These are phyloP conservation scores for Fusarium illudens DNA, from an alignment of 2,329 filamentous ascomycete species.

Conservation along the genomic window DNA sequence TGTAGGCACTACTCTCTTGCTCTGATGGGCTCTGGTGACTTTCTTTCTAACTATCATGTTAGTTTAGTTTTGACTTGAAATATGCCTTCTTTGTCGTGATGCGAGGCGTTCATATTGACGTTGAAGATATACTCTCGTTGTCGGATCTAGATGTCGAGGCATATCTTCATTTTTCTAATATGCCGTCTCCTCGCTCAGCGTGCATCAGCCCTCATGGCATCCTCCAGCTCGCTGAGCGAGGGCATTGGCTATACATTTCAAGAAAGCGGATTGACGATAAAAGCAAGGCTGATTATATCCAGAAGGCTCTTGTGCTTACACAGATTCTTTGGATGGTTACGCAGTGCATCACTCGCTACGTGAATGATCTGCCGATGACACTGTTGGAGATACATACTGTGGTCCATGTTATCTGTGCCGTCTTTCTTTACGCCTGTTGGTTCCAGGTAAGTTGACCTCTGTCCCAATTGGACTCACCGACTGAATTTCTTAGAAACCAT, in stretches of 20 bases:
- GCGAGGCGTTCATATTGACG: conserved; percentile 38
- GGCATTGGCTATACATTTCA: background rate
- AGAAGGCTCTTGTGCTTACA: background rate
- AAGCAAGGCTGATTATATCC: background rate
- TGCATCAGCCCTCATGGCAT: background rate
- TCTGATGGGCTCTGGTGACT: background rate
- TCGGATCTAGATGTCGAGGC: background rate
- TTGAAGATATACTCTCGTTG: conserved; percentile 8
- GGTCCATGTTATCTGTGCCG: background rate
- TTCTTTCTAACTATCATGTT: background rate
- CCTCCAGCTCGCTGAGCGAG: background rate
- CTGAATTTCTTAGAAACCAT: background rate
- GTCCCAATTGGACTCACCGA: background rate
- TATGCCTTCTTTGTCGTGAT: conserved; percentile 46
- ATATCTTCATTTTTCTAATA: background rate
- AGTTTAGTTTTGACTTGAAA: conserved; percentile 18
- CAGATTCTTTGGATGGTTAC: background rate
- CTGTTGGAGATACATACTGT: background rate
- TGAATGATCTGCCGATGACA: background rate
- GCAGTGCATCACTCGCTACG: background rate
- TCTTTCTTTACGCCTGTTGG: background rate
- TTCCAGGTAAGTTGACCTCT: background rate
- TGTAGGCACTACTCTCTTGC: background rate
- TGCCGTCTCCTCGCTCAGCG: background rate
- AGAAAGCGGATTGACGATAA: background rate